phyloP scores from a whole-genome alignment of 1,284 basidiomycete genomes.

The Cutaneotrichosporon mucoides region DNA sequence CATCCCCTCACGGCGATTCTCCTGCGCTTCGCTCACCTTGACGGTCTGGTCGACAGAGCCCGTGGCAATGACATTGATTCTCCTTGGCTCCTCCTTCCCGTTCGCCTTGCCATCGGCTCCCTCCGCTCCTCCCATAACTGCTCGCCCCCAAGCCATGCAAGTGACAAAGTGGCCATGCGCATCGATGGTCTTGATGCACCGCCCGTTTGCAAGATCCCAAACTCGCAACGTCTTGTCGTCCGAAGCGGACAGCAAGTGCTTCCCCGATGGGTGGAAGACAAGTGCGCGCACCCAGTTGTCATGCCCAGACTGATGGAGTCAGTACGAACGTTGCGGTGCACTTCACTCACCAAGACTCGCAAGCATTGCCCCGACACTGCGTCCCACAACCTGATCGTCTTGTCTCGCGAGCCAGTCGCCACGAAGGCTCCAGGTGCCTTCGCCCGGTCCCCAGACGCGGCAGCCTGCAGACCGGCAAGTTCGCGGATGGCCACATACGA shows the following conservation, averaged over 20 bases:
- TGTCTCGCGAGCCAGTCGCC: conserved; percentile 80
- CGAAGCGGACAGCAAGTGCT: conserved; percentile 77
- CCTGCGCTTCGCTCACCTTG: conserved; percentile 39
- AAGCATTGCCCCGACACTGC: conserved; percentile 68
- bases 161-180: conserved; percentile 82
- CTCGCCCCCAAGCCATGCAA: conserved; percentile 74
- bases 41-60: conserved; percentile 69
- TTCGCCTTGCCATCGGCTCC: conserved; percentile 20
- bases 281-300: conserved; percentile 81
- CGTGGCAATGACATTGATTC: conserved; percentile 74
- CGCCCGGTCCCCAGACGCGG: conserved; percentile 39
- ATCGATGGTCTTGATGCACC: conserved; percentile 77
- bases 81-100: conserved; percentile 54
- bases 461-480: conserved; percentile 56
- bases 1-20: neutral
- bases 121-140: conserved; percentile 48
- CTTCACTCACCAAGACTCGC: conserved; percentile 57
- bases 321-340: neutral
- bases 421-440: conserved; percentile 58
- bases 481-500: conserved; percentile 73
- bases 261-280: conserved; percentile 79
- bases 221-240: conserved; percentile 87
- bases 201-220: conserved; percentile 74
- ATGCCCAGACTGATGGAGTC: conserved; percentile 58
- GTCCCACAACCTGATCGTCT: conserved; percentile 85